Percentiles rank a stretch among this genome's conserved stretches.
These are phyloP conservation scores for Solanum hybrid DNA, from an alignment of 305 asterid species.

Conservation along the genomic window DNA sequence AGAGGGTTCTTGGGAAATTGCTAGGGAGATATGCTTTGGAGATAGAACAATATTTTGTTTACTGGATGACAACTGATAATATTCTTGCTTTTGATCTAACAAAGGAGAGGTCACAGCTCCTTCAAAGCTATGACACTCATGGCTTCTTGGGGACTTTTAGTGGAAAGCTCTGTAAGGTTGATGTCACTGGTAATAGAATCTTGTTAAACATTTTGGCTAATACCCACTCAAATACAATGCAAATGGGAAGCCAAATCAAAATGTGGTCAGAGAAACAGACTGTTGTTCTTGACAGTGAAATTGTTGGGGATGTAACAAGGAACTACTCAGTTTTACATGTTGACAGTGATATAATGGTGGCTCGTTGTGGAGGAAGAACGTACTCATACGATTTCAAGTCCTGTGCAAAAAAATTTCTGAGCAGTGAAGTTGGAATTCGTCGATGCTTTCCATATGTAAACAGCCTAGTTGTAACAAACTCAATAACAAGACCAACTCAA, in stretches of 20 bases:
- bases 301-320: neutral
- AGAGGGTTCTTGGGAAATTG: slow-evolving; percentile 34
- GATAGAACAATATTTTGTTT: slow-evolving; percentile 9
- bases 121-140: neutral
- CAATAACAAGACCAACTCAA: no score
- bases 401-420: slow-evolving; percentile 16
- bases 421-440: neutral
- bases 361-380: neutral
- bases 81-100: slow-evolving; percentile 33
- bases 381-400: slow-evolving; percentile 17
- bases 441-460: slow-evolving; percentile 35
- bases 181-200: neutral
- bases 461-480: slow-evolving; percentile 17
- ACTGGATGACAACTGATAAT: slow-evolving; percentile 22
- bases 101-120: slow-evolving; percentile 31
- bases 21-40: slow-evolving; percentile 39
- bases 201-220: slow-evolving; percentile 11
- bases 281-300: slow-evolving; percentile 11
- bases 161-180: slow-evolving; percentile 31
- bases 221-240: slow-evolving; percentile 30
- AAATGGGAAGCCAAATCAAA: slow-evolving; percentile 10
- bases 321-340: slow-evolving; percentile 2
- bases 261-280: slow-evolving; percentile 16
- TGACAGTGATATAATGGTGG: slow-evolving; percentile 19
- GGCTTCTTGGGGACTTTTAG: slow-evolving; percentile 17